These are phyloP conservation scores for Capsicum pubescens DNA, from an alignment of 257 asterid species.

Conservation along the genomic window DNA sequence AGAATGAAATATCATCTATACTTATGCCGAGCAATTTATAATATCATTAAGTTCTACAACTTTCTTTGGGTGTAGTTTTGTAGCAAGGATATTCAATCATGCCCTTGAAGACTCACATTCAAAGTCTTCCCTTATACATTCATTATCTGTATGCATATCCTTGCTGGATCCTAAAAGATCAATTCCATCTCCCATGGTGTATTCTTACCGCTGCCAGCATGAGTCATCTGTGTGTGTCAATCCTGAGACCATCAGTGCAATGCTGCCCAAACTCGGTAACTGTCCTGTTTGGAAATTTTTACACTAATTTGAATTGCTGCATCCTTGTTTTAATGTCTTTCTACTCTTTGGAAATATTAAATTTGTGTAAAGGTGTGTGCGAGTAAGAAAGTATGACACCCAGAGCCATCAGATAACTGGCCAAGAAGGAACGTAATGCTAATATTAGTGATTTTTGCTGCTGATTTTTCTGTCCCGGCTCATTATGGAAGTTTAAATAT, in stretches of 20 bases:
- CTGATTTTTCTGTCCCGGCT: background rate
- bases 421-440: background rate
- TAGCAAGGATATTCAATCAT: conserved; percentile 83
- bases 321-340: background rate
- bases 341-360: conserved; percentile 2
- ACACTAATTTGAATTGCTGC: background rate
- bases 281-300: conserved; percentile 18
- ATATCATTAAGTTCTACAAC: conserved; percentile 12
- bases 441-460: conserved; percentile 25
- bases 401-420: background rate
- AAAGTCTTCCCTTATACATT: conserved; percentile 82
- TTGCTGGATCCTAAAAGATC: conserved; percentile 94
- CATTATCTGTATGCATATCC: conserved; percentile 88
- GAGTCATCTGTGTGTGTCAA: conserved; percentile 75
- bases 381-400: background rate
- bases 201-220: conserved; percentile 83
- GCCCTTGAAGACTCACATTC: conserved; percentile 86
- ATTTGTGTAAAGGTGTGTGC: background rate
- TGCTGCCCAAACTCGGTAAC: conserved; percentile 94
- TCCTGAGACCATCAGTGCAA: conserved; percentile 90
- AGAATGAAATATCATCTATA: background rate
- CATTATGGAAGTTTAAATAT: background rate
- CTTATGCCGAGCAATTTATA: background rate
- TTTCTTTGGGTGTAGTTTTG: conserved; percentile 66
- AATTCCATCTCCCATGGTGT: conserved; percentile 66